Evolutionary conservation across 2,329 filamentous ascomycete genomes (phyloP).

Genomic region (Dothistroma septosporum): DNA sequence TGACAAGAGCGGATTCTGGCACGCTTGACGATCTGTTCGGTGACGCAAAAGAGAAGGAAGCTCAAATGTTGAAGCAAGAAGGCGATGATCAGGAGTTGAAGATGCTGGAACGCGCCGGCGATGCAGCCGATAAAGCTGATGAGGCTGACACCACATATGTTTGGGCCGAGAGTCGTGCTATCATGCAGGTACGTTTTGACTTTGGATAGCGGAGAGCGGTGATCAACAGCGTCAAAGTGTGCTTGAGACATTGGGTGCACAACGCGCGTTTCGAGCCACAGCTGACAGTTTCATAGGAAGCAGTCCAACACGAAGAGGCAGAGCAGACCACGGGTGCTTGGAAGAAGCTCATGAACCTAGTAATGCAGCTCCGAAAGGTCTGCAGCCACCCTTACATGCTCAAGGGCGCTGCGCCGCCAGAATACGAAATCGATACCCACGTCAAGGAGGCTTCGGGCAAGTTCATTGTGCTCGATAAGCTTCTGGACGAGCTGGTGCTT

Average conservation of each 20-base stretch:
- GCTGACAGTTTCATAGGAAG: slow-evolving; percentile 28
- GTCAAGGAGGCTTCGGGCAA: slow-evolving; percentile 53
- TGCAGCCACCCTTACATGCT: slow-evolving; percentile 55
- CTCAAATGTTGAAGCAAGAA: slow-evolving; percentile 37
- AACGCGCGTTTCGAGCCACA: neutral
- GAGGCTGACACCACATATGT: slow-evolving; percentile 28
- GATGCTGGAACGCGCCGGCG: slow-evolving; percentile 29
- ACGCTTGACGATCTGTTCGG: slow-evolving; percentile 53
- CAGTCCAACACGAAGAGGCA: slow-evolving; percentile 32
- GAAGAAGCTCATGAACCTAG: slow-evolving; percentile 49
- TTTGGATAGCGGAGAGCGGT: neutral
- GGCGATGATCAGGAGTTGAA: slow-evolving; percentile 33
- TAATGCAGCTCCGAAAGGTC: slow-evolving; percentile 55
- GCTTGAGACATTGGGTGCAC: neutral
- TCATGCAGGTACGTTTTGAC: slow-evolving; percentile 29
- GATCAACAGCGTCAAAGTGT: neutral
- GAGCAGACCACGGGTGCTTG: slow-evolving; percentile 28
- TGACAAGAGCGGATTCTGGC: slow-evolving; percentile 52
- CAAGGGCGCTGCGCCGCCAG: slow-evolving; percentile 43
- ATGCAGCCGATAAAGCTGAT: slow-evolving; percentile 29
- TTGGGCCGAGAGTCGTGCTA: slow-evolving; percentile 47
- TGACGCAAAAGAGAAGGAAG: slow-evolving; percentile 44
- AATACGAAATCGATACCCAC: slow-evolving; percentile 46
- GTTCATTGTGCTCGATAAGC: slow-evolving; percentile 53
- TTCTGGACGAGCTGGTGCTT: slow-evolving; percentile 48